Base-by-base conservation (phyloP, 1,139 yeast species). In the Candida tetrigidarum region DNA sequence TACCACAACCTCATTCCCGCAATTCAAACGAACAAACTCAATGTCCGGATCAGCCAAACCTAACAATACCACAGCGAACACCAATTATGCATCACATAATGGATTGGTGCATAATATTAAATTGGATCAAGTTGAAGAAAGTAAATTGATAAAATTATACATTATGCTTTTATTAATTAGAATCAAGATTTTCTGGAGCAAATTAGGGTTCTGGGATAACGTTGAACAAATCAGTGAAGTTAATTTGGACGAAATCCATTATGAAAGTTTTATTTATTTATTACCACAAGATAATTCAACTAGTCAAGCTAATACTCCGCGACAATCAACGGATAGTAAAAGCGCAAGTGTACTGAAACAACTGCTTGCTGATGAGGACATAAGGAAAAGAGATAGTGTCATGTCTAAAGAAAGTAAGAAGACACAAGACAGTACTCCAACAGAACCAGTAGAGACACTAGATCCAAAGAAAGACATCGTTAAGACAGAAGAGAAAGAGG, bases 121-220 rank as follows among this genome's bases (percentile, higher is more conserved):
- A 55, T 51, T 57, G 58, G 55, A 52, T 39, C 42, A 39, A 15
- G 48, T 39, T 5, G 63, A 63, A 44, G 69, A 65, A 43, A 50
- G 52, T 22, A 63, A 64, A 45, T 47, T 63, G 37, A 56, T 61
- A 39, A 65, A 65, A 45, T 48, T 65, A 6, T 65, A 65, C 47
- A 49, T 62, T 19, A 53, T 62, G 48, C 50, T 65, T 34, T 55
- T 64, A n/a, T 59, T 61, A 41, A 66, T 72, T 10, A 59, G 80
- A 28, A 59, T 63, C 45, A 71, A 71, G 57, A 74, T 91, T 54
- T 89, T 86, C 65, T 92, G 96, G 93, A 76, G 95, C n/a, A 83
- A 90, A 52, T 64, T 85, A 25, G 98, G 98, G 1, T 71, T 74
- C 41, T 80, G 84, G 84, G 83, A 76, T 49, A 69, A 68, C 40